Base-by-base conservation (phyloP, 441 rosid genomes). In the Adansonia rubrostipa region DNA sequence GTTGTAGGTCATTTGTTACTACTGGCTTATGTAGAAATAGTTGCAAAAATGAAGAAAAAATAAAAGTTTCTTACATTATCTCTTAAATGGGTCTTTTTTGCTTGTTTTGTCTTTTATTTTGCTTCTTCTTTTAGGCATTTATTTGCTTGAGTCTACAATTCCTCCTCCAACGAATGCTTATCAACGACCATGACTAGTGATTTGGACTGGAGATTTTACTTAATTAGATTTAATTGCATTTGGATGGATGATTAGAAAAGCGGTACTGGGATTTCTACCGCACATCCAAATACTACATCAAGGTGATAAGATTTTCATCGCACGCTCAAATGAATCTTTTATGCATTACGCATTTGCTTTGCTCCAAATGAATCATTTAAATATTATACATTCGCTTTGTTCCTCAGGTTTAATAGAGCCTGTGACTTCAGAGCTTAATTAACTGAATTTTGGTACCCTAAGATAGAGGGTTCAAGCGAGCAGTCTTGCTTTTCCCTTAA, bases 1-100 rank as follows among this genome's bases (percentile, higher is more conserved):
- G 79, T 74, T 75, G 80, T 81, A 79, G 82, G 77, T 28, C 13
- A 77, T 80, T 82, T 8, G 79, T 84, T 63, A 73, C 78, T 50
- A 75, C 74, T 61, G 11, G 75, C 73, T 36, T 56, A 65, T 78
- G 78, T 78, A 83, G 78, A 85, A 80, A 78, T 75, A 54, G 71
- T 64, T 74, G 76, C 70, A 58, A 62, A 79, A 79, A 66, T 57
- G 22, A 45, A 53, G 51, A 50, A 15, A 11, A 58, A 58, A 79
- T 70, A 78, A 66, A 75, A 48, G 58, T 51, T 48, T 61, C 58
- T 61, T 53, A 75, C 76, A 11, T 11, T 22, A 45, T 78, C 73
- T 67, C 80, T 28, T 57, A 45, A 54, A 11, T 50, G 50, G 4
- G 60, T 24, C 64, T 53, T 19, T 4, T 70, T 45, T 20, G 44